Percentiles rank a stretch among this genome's conserved stretches.
These are phyloP conservation scores for Gastrodia elata DNA, from an alignment of 106 monocot species.

Conservation along the genomic window DNA sequence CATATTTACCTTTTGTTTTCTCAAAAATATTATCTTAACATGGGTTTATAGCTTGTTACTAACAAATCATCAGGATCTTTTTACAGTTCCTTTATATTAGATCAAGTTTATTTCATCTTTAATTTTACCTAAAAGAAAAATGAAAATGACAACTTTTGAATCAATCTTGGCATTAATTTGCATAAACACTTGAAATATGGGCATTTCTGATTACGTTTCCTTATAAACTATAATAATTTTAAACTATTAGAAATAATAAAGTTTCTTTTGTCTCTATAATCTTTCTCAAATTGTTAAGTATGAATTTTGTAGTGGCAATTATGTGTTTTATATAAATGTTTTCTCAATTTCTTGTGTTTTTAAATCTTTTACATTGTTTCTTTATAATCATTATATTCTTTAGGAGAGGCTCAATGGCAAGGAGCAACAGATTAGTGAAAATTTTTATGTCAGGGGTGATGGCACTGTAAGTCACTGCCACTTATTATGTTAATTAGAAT, in stretches of 20 bases:
- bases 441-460: constrained; percentile 97
- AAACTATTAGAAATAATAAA: neutral
- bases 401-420: constrained; percentile 82
- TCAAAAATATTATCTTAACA: too few relatives aligned
- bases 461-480: constrained; percentile 70
- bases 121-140: too few relatives aligned
- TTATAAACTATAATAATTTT: neutral
- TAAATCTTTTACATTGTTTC: neutral
- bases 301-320: neutral
- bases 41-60: too few relatives aligned
- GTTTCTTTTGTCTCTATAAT: neutral
- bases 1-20: too few relatives aligned
- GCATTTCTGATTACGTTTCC: neutral
- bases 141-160: too few relatives aligned
- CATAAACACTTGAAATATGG: neutral
- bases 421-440: constrained; percentile 86
- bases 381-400: constrained; percentile 7
- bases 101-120: too few relatives aligned
- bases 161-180: too few relatives aligned
- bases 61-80: too few relatives aligned
- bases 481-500: neutral
- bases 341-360: neutral
- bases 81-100: too few relatives aligned
- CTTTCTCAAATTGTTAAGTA: neutral
- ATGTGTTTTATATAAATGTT: neutral